These are phyloP conservation scores for Cylindrotheca closterium DNA, from an alignment of 108 stramenopile species.

Conservation along the genomic window DNA sequence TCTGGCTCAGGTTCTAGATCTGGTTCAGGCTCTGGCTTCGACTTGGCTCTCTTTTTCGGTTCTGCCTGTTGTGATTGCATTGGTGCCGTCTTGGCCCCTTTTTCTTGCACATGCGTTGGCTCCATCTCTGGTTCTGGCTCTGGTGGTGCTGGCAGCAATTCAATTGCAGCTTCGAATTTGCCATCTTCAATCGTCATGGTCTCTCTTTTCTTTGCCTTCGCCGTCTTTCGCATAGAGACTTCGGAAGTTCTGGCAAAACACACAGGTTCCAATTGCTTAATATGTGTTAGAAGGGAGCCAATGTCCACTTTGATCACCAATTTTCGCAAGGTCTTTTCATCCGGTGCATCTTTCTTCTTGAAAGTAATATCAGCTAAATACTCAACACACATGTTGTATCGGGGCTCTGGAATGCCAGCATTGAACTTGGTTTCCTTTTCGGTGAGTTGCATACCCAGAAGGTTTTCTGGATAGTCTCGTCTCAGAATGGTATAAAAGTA, in stretches of 20 bases:
- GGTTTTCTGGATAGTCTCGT: conserved; percentile 11
- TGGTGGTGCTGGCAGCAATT: conserved; percentile 7
- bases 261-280: conserved; percentile 15
- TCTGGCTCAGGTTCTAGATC: too few relatives aligned
- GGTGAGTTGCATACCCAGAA: conserved; percentile 6
- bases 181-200: background rate
- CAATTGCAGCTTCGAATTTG: conserved; percentile 14
- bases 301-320: conserved; percentile 15
- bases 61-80: background rate
- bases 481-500: conserved; percentile 15
- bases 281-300: conserved; percentile 11
- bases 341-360: conserved; percentile 8
- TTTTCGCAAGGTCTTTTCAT: conserved; percentile 7
- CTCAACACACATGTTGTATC: conserved; percentile 25
- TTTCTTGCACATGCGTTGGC: background rate
- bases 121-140: conserved; percentile 2
- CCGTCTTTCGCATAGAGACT: conserved; percentile 21
- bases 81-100: background rate
- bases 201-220: conserved; percentile 6
- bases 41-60: conserved; percentile 1
- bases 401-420: conserved; percentile 13
- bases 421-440: conserved; percentile 4
- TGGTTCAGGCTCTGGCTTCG: too few relatives aligned
- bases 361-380: conserved; percentile 4
- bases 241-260: conserved; percentile 16